Percentiles rank a stretch among this genome's conserved stretches.
These are phyloP conservation scores for Sporisorium graminicola DNA, from an alignment of 1,284 basidiomycete genomes.

Conservation along the genomic window DNA sequence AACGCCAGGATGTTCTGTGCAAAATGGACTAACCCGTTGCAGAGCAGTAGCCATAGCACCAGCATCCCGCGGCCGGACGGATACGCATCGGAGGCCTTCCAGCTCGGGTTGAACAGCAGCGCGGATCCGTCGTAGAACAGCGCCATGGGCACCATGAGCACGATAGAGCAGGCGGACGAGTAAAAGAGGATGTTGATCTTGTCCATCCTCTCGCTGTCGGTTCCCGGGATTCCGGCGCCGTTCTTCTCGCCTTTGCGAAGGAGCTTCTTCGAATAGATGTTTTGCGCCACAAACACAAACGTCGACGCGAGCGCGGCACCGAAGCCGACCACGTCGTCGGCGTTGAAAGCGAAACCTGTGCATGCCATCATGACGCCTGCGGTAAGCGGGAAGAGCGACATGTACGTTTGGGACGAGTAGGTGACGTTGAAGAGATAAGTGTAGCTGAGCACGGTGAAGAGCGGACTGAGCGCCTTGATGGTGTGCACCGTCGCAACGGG, in stretches of 20 bases:
- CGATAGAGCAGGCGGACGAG: constrained; percentile 91
- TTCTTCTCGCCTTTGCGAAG: constrained; percentile 72
- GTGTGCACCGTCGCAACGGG: constrained; percentile 97
- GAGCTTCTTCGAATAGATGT: constrained; percentile 99
- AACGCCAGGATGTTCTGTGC: constrained; percentile 98
- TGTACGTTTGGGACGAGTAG: constrained; percentile 90
- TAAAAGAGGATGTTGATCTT: constrained; percentile 97
- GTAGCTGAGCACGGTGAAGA: constrained; percentile 96
- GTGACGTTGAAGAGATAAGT: constrained; percentile 90
- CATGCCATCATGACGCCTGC: constrained; percentile 97
- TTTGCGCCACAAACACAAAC: constrained; percentile 91
- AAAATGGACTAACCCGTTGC: constrained; percentile 96
- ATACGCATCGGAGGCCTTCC: constrained; percentile 2
- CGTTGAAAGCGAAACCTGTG: constrained; percentile 90
- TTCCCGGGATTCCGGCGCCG: constrained; percentile 6
- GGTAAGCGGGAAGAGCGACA: constrained; percentile 93
- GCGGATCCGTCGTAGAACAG: constrained; percentile 57
- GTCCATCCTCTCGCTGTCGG: constrained; percentile 78
- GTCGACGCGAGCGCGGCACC: constrained; percentile 46
- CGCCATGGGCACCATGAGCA: constrained; percentile 71
- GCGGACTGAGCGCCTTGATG: constrained; percentile 87
- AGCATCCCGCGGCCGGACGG: constrained; percentile 73
- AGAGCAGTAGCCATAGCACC: constrained; percentile 74
- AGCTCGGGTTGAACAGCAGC: constrained; percentile 24
- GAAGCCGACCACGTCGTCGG: constrained; percentile 66